Base-by-base conservation (phyloP, 257 asterid species). In the Rehmannia glutinosa region DNA sequence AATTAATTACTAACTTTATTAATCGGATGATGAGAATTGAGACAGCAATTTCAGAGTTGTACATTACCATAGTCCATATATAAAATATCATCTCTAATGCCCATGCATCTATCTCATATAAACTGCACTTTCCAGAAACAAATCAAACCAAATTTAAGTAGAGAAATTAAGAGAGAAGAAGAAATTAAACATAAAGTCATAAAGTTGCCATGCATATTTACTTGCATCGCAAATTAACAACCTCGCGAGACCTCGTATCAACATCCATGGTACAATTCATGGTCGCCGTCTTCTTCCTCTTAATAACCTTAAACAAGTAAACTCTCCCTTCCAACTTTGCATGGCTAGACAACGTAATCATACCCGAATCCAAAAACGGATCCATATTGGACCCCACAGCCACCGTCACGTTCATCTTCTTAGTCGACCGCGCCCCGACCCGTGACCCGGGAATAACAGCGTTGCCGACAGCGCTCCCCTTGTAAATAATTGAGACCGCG, bases 221-320 rank as follows among this genome's bases (percentile, higher is more conserved):
- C 15, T 17, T 47, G 77, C 77, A 73, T 33, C 35, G 13, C 47
- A 73, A 49, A 36, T 73, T 65, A 38, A 46, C 39, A 73, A 73
- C 66, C 1, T 17, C 53, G 3, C 65, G 60, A 4, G 47, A 47
- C 62, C n/a, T 65, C 9, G 71, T 73, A 65, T 73, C 25, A 46
- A 73, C 63, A 65, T 46, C 72, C 77, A 65, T 73, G 24, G 62
- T 56, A 53, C 77, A 73, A 47, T 73, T 16, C 80, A 75, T 75
- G 3, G 27, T 58, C 12, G 69, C 68, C 24, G 58, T 35, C 68
- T 46, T 69, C 72, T 49, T 75, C 64, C 27, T 69, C 64, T 25
- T 75, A 8, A 69, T 47, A 47, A 69, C 60, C 23, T 10, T 10
- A 11, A 72, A n/a, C 67, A 35, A 20, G 36, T 49, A 57, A 57